These are phyloP conservation scores for Fusarium denticulatum DNA, from an alignment of 2,329 filamentous ascomycete species.

Conservation along the genomic window DNA sequence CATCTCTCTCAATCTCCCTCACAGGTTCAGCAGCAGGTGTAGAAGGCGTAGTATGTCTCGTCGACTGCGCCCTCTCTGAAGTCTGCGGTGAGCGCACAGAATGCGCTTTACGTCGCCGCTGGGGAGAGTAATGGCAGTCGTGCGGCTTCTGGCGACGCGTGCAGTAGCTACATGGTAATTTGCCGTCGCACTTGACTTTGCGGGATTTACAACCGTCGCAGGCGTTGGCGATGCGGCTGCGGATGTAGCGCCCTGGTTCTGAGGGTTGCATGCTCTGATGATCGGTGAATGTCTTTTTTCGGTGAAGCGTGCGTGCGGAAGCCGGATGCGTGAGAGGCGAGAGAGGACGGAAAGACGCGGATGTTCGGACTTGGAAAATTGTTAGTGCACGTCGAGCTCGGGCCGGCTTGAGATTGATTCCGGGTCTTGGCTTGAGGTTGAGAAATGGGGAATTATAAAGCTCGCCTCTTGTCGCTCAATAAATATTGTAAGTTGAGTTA, in stretches of 20 bases:
- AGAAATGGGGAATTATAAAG: background rate
- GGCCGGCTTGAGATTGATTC: slow-evolving; percentile 21
- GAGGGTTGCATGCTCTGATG: slow-evolving; percentile 24
- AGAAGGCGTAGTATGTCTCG: slow-evolving; percentile 25
- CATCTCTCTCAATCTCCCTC: background rate
- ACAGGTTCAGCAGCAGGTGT: slow-evolving; percentile 12
- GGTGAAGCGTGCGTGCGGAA: slow-evolving; percentile 24
- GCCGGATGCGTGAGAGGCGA: slow-evolving; percentile 9
- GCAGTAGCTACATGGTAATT: slow-evolving; percentile 63
- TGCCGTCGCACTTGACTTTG: slow-evolving; percentile 66
- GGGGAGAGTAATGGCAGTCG: slow-evolving; percentile 60
- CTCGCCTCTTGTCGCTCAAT: too few species aligned
- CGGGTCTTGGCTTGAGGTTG: background rate
- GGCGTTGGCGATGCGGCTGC: slow-evolving; percentile 61
- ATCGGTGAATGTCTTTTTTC: background rate
- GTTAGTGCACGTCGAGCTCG: too few species aligned
- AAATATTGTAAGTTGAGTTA: too few species aligned
- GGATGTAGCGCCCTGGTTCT: slow-evolving; percentile 46
- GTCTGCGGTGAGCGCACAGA: slow-evolving; percentile 33
- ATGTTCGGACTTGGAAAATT: slow-evolving; percentile 24
- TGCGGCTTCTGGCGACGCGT: slow-evolving; percentile 54
- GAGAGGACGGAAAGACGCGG: slow-evolving; percentile 26
- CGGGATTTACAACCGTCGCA: slow-evolving; percentile 65
- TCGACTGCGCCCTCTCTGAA: slow-evolving; percentile 29
- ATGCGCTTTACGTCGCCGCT: slow-evolving; percentile 49